phyloP scores from a whole-genome alignment of 2,329 filamentous ascomycete species.

The Alternaria brassicae region DNA sequence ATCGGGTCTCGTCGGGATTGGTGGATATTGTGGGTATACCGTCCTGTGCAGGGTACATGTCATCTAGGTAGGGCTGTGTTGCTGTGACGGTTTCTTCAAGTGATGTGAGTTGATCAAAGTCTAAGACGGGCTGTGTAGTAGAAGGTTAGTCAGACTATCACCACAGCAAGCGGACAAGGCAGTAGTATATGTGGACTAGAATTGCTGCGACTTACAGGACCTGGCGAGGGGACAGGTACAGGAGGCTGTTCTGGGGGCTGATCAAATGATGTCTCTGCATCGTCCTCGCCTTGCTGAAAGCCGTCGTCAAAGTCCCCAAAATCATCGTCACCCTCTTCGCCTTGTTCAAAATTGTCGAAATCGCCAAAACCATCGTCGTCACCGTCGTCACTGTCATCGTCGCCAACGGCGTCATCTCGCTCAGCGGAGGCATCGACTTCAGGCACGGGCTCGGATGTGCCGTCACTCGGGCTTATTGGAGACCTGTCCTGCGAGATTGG shows the following conservation, averaged over 20 bases:
- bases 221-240: conserved; percentile 52
- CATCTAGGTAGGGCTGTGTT: conserved; percentile 70
- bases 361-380: conserved; percentile 57
- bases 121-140: conserved; percentile 66
- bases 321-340: conserved; percentile 54
- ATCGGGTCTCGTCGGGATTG: conserved; percentile 34
- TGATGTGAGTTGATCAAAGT: conserved; percentile 67
- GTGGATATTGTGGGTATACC: conserved; percentile 55
- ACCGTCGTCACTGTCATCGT: conserved; percentile 65
- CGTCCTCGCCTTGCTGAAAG: conserved; percentile 51
- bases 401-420: conserved; percentile 21
- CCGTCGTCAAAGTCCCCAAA: conserved; percentile 62
- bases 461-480: conserved; percentile 52
- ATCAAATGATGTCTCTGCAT: conserved; percentile 51
- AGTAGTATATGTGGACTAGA: conserved; percentile 44
- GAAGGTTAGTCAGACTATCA: conserved; percentile 43
- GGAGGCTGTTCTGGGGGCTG: conserved; percentile 48
- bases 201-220: conserved; percentile 57
- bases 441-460: conserved; percentile 13
- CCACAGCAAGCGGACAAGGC: conserved; percentile 37
- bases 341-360: conserved; percentile 69
- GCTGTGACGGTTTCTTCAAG: conserved; percentile 66
- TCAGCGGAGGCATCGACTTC: conserved; percentile 17
- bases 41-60: conserved; percentile 59
- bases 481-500: conserved; percentile 62